Evolutionary conservation across 495 filamentous ascomycete genomes (phyloP).

Genomic region (Penicillium odoratum): DNA sequence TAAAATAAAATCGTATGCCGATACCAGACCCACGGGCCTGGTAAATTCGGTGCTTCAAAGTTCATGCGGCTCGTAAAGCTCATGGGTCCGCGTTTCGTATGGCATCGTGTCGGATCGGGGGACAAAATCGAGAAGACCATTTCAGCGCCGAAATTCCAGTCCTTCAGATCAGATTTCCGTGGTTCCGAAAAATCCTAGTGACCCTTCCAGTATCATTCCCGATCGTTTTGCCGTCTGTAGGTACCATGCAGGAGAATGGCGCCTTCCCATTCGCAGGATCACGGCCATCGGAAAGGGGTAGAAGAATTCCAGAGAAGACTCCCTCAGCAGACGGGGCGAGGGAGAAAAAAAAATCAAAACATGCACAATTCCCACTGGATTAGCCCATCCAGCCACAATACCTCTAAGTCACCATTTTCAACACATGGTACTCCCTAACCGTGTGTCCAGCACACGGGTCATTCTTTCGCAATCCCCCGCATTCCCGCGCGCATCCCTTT

Average conservation of each 20-base stretch:
- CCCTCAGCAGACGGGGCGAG: too few relatives aligned
- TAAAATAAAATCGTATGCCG: constrained; percentile 29
- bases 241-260: background rate
- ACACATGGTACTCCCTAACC: constrained; percentile 28
- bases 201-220: background rate
- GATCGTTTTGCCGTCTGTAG: background rate
- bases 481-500: constrained; percentile 11
- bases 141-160: background rate
- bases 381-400: constrained; percentile 4
- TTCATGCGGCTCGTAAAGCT: constrained; percentile 41
- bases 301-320: constrained; percentile 1
- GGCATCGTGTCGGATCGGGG: constrained; percentile 27
- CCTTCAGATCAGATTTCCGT: background rate
- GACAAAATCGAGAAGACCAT: background rate
- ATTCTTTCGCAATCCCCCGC: constrained; percentile 17
- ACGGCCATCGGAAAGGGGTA: background rate
- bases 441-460: constrained; percentile 34
- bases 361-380: background rate
- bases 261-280: background rate
- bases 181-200: background rate
- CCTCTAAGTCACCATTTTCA: constrained; percentile 12
- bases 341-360: constrained; percentile 1
- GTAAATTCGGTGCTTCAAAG: constrained; percentile 22
- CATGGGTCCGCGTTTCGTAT: constrained; percentile 39
- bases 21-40: constrained; percentile 15